Evolutionary conservation across 768 basidiomycete species (phyloP), one percentile per base, ranked within the genome.

Genomic region (Lactarius trivialis): DNA sequence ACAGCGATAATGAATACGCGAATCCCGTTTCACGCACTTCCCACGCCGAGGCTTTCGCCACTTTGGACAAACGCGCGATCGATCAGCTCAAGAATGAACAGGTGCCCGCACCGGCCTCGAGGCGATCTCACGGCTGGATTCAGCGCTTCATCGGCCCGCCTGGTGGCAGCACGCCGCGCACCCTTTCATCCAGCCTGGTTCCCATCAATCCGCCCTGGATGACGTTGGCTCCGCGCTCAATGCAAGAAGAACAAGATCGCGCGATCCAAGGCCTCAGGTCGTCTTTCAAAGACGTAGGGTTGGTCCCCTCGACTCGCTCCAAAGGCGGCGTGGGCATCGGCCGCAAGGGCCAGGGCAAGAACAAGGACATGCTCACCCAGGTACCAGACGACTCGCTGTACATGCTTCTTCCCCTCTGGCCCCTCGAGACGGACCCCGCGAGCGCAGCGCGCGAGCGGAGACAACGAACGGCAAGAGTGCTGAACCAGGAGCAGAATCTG

Each of bases 331-430:
- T 67, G 26, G 65, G 67, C 56, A 67, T 66, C 48, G 68, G 65
- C 45, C 68, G 68, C 53, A 67, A 55, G 37, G 64, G 62, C 15
- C 61, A 57, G 45, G 55, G 33, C 17, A 67, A 57, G 52, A 58
- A 64, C 28, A 64, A 67, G 51, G 64, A 82, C 60, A 76, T 88
- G 64, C 82, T 90, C 60, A 78, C 81, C 37, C 76, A 82, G 34
- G 78, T 92, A 39, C 86, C 86, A 0, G 73, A 80, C 7, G 88
- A 91, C 19, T 82, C 83, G 26, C 75, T 91, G 58, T 90, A 86
- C 71, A 92, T 93, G 91, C 79, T 91, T 28, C 77, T 93, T n/a
- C 91, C 91, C 17, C 77, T 93, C 21, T 93, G 90, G 89, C 84
- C 87, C 11, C 82, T 85, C 17, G 86, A 88, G 67, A 88, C 83